Evolutionary conservation across 306 rosid species (phyloP), one percentile per base, ranked within the genome.

Genomic region (Fragaria vesca): DNA sequence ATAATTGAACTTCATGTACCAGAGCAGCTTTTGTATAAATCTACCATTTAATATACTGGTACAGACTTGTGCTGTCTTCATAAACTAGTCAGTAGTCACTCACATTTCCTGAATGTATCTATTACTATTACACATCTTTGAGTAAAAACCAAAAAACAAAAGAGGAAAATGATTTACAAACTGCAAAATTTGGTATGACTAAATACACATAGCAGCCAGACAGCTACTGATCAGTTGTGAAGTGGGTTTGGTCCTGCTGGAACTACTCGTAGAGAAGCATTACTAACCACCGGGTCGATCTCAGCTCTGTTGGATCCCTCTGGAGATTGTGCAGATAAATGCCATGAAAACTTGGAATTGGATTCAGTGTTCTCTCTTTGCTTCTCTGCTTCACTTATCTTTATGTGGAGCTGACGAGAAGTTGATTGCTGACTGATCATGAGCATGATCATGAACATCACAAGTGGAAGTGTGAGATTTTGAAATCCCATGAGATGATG

Each of bases 231-330:
- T 93, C 90, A 90, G 78, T 93, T 90, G 85, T 93, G 97, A 80
- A 93, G 97, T 24, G 94, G 94, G 88, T 93, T 90, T 72, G 97
- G 97, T 70, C 97, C 97, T 42, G 85, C 87, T 1, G 97, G 97
- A 82, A 89, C 91, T 58, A 47, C 83, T 78, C 94, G 80, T n/a
- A 85, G 85, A 71, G 94, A 89, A 84, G 77, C 97, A 67, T 87
- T 79, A 57, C 66, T 80, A 63, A 68, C 66, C 57, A 47, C 61
- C 42, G 86, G 88, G 67, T 76, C 70, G 48, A 48, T 46, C 66
- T 50, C 78, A 10, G 58, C 74, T 79, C 74, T 80, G 83, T 57
- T 12, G 21, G 85, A 75, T 81, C 16, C 78, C 74, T 80, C 76
- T 76, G 82, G 87, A 80, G 78, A 54, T 77, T 82, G 80, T 66